Conservation (phyloP, 2,329 filamentous ascomycete genomes). For the Colletotrichum cordylinicola region DNA sequence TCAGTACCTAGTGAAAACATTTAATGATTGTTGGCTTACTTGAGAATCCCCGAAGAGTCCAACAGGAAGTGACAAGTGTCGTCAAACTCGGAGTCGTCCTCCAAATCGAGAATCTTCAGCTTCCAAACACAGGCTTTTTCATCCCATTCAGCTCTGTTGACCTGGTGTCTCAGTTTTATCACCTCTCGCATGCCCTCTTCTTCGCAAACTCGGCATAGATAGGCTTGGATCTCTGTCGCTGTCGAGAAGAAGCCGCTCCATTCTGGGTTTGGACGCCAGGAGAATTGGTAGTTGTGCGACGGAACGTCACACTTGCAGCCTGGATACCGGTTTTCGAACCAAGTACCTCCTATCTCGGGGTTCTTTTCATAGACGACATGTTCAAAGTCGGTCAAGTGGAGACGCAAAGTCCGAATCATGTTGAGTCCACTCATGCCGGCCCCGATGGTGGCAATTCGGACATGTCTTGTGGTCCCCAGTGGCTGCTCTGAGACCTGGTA, state of each 20-base stretch:
- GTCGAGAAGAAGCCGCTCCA: constrained; percentile 65
- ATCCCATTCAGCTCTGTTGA: constrained; percentile 48
- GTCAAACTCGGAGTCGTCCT: constrained; percentile 42
- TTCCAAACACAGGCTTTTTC: constrained; percentile 47
- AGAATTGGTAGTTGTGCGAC: constrained; percentile 66
- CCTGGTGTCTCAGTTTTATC: constrained; percentile 47
- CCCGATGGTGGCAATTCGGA: constrained; percentile 30
- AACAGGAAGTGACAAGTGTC: constrained; percentile 30
- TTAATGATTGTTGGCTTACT: background rate
- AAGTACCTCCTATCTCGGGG: constrained; percentile 58
- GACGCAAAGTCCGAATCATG: constrained; percentile 45
- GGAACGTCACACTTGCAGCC: constrained; percentile 62
- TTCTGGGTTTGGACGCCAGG: constrained; percentile 61
- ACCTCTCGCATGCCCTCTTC: constrained; percentile 48
- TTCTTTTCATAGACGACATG: constrained; percentile 62
- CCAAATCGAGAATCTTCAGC: constrained; percentile 41
- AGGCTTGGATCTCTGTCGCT: constrained; percentile 59
- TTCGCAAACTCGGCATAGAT: constrained; percentile 51
- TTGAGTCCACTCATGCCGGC: constrained; percentile 31
- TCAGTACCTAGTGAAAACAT: background rate
- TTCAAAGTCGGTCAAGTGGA: constrained; percentile 46
- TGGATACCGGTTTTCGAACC: constrained; percentile 65
- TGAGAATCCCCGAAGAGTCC: background rate
- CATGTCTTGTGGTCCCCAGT: background rate
- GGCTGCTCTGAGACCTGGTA: background rate